These are phyloP conservation scores for Leccinum variicolor DNA, from an alignment of 768 basidiomycete species.

Conservation along the genomic window DNA sequence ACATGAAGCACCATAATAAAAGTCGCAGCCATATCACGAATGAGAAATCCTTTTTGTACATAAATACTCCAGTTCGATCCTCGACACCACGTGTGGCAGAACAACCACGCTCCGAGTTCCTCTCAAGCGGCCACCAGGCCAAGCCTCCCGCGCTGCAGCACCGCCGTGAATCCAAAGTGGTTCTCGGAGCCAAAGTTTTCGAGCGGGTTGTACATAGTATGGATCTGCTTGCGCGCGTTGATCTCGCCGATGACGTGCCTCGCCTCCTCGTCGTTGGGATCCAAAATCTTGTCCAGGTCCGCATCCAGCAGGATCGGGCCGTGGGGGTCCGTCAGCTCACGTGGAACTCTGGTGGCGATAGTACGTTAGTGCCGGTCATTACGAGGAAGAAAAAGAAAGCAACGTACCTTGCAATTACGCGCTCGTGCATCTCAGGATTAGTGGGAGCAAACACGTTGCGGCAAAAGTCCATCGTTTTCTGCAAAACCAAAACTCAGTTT, in stretches of 20 bases:
- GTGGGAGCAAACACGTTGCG: background rate
- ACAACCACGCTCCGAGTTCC: background rate
- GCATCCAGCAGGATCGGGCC: background rate
- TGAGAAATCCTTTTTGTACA: background rate
- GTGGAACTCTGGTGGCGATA: background rate
- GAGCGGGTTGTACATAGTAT: background rate
- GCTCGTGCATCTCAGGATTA: background rate
- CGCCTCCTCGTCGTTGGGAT: background rate
- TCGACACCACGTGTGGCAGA: background rate
- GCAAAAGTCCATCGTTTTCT: background rate
- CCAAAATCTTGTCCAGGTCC: background rate
- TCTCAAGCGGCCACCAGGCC: background rate
- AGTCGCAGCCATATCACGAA: background rate
- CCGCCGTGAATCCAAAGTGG: background rate
- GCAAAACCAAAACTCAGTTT: background rate
- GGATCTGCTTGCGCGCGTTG: background rate
- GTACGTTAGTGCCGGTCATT: background rate
- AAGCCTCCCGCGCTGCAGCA: background rate
- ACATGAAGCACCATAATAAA: background rate
- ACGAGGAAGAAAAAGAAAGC: background rate
- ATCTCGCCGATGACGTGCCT: background rate
- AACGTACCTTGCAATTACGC: background rate
- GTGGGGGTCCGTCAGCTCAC: background rate
- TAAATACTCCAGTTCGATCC: background rate
- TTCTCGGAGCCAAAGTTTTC: background rate